Evolutionary conservation across 164 flowering plant genomes (phyloP).

Genomic region (Magnolia sinica): DNA sequence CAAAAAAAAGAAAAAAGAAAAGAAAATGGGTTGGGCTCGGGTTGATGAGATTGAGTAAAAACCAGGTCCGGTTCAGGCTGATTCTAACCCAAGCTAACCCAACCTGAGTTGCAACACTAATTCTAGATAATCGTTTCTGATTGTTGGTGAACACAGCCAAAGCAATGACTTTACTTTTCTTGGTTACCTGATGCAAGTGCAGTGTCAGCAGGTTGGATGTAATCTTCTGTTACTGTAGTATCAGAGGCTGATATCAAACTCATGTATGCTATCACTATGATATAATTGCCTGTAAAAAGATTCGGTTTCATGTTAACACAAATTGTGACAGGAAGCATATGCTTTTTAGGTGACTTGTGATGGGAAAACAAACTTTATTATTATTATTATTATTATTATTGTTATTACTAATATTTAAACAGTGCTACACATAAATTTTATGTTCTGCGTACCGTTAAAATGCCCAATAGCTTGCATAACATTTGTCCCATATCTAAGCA

Average conservation of each 20-base stretch:
- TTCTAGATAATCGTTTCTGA: too few relatives aligned
- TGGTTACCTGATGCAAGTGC: slow-evolving; percentile 49
- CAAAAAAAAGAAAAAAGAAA: too few relatives aligned
- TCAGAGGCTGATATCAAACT: slow-evolving; percentile 32
- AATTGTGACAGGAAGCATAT: slow-evolving; percentile 6
- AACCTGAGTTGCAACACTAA: too few relatives aligned
- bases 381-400: too few relatives aligned
- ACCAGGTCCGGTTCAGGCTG: too few relatives aligned
- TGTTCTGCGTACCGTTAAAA: slow-evolving; percentile 50
- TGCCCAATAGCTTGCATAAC: slow-evolving; percentile 85
- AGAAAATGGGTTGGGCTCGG: too few relatives aligned
- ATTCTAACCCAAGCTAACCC: too few relatives aligned
- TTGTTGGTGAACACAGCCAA: neutral
- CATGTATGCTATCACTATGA: slow-evolving; percentile 61
- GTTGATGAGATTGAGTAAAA: too few relatives aligned
- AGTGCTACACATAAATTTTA: neutral
- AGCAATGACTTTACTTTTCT: neutral
- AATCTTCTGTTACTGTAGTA: slow-evolving; percentile 44
- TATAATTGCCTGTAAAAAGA: slow-evolving; percentile 49
- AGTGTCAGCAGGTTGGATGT: slow-evolving; percentile 45
- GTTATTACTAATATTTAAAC: too few relatives aligned
- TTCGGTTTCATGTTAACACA: slow-evolving; percentile 1
- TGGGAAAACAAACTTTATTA: too few relatives aligned
- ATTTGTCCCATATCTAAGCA: slow-evolving; percentile 79
- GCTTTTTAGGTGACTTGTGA: neutral